These are phyloP conservation scores for Trametes sp. DNA, from an alignment of 1,284 basidiomycete genomes.

Conservation along the genomic window DNA sequence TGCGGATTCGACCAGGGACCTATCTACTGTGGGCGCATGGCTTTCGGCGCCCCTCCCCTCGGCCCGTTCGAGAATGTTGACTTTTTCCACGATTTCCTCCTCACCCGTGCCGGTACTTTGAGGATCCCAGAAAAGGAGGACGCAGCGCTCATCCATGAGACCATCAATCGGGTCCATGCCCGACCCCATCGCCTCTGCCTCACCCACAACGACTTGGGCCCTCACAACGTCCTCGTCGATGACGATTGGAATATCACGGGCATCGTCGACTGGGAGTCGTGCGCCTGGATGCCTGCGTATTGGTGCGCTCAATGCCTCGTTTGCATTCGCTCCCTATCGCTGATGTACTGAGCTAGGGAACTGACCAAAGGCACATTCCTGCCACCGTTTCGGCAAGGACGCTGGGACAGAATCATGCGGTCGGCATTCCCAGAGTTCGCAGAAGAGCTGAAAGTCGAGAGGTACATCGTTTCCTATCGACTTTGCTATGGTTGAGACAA, in stretches of 20 bases:
- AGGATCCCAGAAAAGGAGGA: background rate
- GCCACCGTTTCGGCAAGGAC: slow-evolving; percentile 9
- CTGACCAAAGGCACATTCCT: slow-evolving; percentile 17
- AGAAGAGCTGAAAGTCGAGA: slow-evolving; percentile 16
- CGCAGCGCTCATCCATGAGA: background rate
- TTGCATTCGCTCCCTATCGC: background rate
- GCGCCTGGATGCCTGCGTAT: slow-evolving; percentile 39
- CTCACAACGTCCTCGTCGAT: slow-evolving; percentile 35
- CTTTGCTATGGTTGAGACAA: too few relatives aligned
- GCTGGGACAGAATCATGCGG: slow-evolving; percentile 19
- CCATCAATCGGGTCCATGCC: background rate
- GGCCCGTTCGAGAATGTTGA: background rate
- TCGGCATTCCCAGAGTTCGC: slow-evolving; percentile 13
- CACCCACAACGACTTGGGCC: slow-evolving; percentile 19
- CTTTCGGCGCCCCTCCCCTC: background rate
- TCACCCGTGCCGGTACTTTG: background rate
- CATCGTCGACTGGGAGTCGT: slow-evolving; percentile 39
- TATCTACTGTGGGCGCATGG: slow-evolving; percentile 11
- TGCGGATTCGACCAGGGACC: slow-evolving; percentile 21
- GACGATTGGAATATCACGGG: slow-evolving; percentile 31
- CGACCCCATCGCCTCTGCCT: background rate
- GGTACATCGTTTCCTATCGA: slow-evolving; percentile 15
- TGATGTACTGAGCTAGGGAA: slow-evolving; percentile 9
- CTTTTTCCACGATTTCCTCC: background rate
- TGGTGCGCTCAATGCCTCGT: slow-evolving; percentile 26